Evolutionary conservation across 345 rosid species (phyloP), one percentile per base, ranked within the genome.

Genomic region (Capsella bursapastoris): DNA sequence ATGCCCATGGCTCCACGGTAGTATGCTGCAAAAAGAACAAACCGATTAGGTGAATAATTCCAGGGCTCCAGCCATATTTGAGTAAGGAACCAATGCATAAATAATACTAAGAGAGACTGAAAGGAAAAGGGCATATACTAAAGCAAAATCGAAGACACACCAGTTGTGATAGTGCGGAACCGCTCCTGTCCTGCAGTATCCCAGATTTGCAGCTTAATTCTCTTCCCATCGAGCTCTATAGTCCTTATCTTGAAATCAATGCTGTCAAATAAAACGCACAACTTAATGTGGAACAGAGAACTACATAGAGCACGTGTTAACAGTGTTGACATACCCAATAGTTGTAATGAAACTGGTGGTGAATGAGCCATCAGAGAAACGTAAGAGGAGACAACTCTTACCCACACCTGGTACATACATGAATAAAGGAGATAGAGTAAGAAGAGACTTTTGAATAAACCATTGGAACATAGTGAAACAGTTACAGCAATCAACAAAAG

Each of bases 1-100:
- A 95, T 95, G 13, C 99, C 99, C 99, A 95, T 95, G 62, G 98
- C 99, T 79, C 99, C 99, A 44, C 99, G 93, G 78, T 95, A 95
- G 81, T 95, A 95, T 66, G 99, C 99, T 95, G 92, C 84, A 81
- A 34, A 70, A 74, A 51, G 66, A 40, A 18, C 34, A 81, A 59
- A n/a, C 64, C 32, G 32, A 6, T 52, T 8, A 44, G 44, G 28
- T 8, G 41, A 47, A 13, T 8, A 31, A 49, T 66, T 27, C 41
- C 25, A 22, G 43, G 35, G 7, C 64, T 72, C 37, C 27, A 45
- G 51, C 35, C 41, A 69, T 16, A 78, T 13, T 11, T 1, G 25
- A 62, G 56, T 18, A 29, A 76, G 47, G 16, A 55, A 41, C 32
- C 15, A 2, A 31, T 29, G 28, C 48, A 28, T 22, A 12, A 51